Base-by-base conservation (phyloP, 306 rosid genomes). In the Senna tora region DNA sequence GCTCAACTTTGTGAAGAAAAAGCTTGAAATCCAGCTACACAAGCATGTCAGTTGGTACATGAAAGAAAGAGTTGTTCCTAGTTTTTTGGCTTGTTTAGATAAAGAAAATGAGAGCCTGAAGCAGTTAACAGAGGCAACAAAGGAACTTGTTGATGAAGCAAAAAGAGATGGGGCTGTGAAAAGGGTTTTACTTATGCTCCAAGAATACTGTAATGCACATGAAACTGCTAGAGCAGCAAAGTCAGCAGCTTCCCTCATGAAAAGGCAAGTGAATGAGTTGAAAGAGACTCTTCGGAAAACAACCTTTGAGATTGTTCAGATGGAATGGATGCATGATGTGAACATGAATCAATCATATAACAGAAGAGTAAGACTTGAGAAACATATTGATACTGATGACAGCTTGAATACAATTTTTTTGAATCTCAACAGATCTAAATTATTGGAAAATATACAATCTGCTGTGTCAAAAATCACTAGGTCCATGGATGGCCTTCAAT, bases 171-270 rank as follows among this genome's bases (percentile, higher is more conserved):
- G 79, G 64, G 81, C 85, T 73, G 84, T 78, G 58, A 86, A 62
- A 61, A 93, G 78, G 81, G 87, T 93, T 80, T 79, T 74, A 57
- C 79, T 25, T 72, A 90, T 93, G 92, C 96, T 93, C 14, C 90
- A 90, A 75, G 98, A 90, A 75, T 91, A 90, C 78, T 93, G 97
- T 74, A 87, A 85, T 87, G 87, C 89, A 33, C 96, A 90, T 87
- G 97, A 88, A 86, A 90, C 98, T 52, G 92, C 97, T 78, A 88
- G 91, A 87, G 97, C 97, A 47, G 98, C 96, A 33, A 90, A 79
- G 71, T 86, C 87, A 78, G 92, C 97, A 21, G 91, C 93, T 79
- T 87, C 84, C 74, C 84, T 85, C 75, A 81, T 87, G 97, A 84
- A 79, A 79, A 85, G 84, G 80, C 97, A 83, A 75, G 87, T 88